phyloP scores from a whole-genome alignment of 2,329 filamentous ascomycete species.

The Thielaviopsis euricoi region DNA sequence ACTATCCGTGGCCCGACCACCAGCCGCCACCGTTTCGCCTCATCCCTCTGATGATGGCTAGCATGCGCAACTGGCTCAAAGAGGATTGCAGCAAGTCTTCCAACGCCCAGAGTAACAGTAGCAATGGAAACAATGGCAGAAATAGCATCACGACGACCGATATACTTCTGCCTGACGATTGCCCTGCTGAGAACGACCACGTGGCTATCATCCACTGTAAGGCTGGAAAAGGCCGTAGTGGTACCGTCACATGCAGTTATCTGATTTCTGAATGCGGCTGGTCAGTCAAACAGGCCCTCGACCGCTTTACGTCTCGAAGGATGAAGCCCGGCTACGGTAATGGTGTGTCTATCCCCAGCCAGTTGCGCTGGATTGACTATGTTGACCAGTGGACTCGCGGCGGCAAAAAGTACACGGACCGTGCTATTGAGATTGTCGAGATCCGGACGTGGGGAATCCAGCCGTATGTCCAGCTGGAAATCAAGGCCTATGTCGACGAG shows the following conservation, averaged over 20 bases:
- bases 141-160: not conserved
- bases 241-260: conserved; percentile 76
- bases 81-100: conserved; percentile 16
- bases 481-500: conserved; percentile 78
- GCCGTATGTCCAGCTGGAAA: conserved; percentile 70
- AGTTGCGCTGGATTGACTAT: conserved; percentile 74
- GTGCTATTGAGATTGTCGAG: conserved; percentile 70
- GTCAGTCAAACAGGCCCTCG: conserved; percentile 35
- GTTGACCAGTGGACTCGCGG: conserved; percentile 69
- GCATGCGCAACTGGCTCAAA: conserved; percentile 78
- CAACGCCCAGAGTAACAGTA: not conserved
- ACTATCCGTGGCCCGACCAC: conserved; percentile 95
- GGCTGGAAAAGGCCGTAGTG: conserved; percentile 85
- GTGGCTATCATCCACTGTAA: conserved; percentile 94
- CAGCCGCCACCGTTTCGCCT: conserved; percentile 87
- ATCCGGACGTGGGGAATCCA: conserved; percentile 80
- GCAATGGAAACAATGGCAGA: too few relatives aligned
- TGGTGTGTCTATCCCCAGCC: conserved; percentile 85
- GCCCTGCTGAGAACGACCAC: conserved; percentile 5
- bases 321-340: conserved; percentile 83
- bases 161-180: conserved; percentile 7
- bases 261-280: conserved; percentile 70
- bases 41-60: conserved; percentile 75
- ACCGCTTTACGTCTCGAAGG: conserved; percentile 55
- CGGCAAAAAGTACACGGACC: conserved; percentile 66